Evolutionary conservation across 2,329 filamentous ascomycete genomes (phyloP), one percentile per base, ranked within the genome.

Genomic region (Penicillium capsulatum): DNA sequence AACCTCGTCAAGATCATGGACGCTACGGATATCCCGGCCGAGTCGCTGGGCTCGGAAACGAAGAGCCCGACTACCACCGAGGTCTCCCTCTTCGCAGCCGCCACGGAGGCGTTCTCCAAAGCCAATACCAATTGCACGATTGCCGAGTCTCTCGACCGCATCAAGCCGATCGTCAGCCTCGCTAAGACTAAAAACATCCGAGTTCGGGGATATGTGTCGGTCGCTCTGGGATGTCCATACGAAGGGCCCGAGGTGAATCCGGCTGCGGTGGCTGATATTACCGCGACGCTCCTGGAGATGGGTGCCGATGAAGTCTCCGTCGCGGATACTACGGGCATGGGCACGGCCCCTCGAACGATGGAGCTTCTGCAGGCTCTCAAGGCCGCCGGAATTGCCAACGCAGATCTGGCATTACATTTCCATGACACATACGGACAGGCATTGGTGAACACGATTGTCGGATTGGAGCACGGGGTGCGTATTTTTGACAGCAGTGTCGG

Each of bases 391-490:
- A 74, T 83, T 35, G 71, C 75, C 36, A 75, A 70, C 37, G 72
- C 71, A 26, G 79, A 83, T 45, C 53, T 83, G 7, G 80, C 79
- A 1, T 63, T 83, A 41, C 80, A 83, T 56, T 83, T 83, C 55
- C 80, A 83, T 51, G 80, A 83, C 51, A 83, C 80, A 0, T 83
- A 81, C 51, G 80, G 79, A 2, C 77, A 81, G 55, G 80, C 80
- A 2, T 59, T 83, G 31, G 74, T 82, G 7, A 83, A 83, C 45
- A 76, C 76, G 0, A 69, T 82, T 8, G 76, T 83, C 0, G 76
- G 73, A 2, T 61, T 83, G 8, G 80, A 83, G 53, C 75, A 80
- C 53, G 80, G 80, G 3, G 72, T 83, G 15, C 65, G 80, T 26
- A 77, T 77, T 1, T 83, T 83, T 52, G 80, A 83, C 52, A 74